phyloP scores from a whole-genome alignment of 306 rosid species.

The Canavalia ensiformis region DNA sequence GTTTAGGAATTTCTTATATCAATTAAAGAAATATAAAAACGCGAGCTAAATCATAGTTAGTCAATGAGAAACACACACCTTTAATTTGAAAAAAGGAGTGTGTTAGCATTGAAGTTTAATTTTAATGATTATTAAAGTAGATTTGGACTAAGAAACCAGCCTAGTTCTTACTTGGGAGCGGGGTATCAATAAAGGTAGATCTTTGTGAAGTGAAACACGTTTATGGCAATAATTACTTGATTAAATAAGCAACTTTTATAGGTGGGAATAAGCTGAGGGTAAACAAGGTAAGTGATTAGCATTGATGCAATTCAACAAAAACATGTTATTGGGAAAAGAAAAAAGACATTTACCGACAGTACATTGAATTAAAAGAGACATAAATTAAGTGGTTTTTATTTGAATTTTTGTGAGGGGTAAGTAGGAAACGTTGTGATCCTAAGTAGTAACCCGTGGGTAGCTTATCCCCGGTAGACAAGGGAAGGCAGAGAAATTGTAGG shows the following conservation, averaged over 20 bases:
- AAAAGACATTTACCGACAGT: background rate
- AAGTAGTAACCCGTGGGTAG: background rate
- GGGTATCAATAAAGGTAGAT: constrained; percentile 17
- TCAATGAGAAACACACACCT: background rate
- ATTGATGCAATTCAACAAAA: background rate
- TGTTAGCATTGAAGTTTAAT: constrained; percentile 3
- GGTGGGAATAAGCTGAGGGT: constrained; percentile 31
- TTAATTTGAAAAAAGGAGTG: constrained; percentile 5
- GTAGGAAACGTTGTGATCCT: background rate
- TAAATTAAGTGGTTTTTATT: background rate
- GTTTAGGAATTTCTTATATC: constrained; percentile 17
- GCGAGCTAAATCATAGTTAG: background rate
- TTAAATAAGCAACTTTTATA: constrained; percentile 43
- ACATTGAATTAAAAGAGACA: background rate
- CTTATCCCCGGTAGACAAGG: constrained; percentile 6
- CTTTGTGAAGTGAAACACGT: background rate
- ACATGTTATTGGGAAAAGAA: background rate
- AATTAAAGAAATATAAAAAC: constrained; percentile 15
- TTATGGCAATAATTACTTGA: constrained; percentile 19
- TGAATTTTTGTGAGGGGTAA: background rate
- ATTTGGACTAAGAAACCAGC: constrained; percentile 29
- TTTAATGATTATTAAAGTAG: constrained; percentile 25
- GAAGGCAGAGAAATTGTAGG: constrained; percentile 29
- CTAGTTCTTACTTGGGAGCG: background rate
- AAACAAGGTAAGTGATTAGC: background rate